Percentiles rank a stretch among this genome's conserved stretches.
Conservation (phyloP, 495 filamentous ascomycete genomes). For the Penicillium mononematosum region DNA sequence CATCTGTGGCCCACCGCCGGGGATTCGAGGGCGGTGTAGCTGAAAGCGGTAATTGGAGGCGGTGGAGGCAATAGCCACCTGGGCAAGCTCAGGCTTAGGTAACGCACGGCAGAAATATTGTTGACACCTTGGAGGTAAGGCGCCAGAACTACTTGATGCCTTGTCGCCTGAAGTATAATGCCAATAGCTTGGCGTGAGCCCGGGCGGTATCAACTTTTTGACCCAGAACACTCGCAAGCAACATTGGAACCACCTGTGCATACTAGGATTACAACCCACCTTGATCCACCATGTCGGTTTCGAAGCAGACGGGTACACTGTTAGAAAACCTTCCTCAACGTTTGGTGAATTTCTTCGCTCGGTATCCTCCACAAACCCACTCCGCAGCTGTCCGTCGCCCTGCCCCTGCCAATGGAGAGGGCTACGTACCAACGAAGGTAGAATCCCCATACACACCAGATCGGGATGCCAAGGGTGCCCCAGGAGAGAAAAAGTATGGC, state of each 20-base stretch:
- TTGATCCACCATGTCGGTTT: constrained; percentile 30
- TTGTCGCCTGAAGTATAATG: not conserved
- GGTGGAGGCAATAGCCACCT: not conserved
- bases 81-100: not conserved
- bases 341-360: constrained; percentile 83
- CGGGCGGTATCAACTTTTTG: constrained; percentile 25
- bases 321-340: constrained; percentile 54
- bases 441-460: constrained; percentile 51
- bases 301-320: constrained; percentile 4
- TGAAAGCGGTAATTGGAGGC: not conserved
- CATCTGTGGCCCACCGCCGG: not conserved
- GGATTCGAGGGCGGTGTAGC: not conserved
- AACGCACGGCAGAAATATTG: not conserved
- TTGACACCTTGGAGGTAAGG: not conserved
- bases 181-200: not conserved
- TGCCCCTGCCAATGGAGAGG: constrained; percentile 31
- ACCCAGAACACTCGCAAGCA: constrained; percentile 3
- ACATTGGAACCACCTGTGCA: not conserved
- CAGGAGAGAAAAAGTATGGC: constrained; percentile 34
- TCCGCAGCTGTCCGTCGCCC: constrained; percentile 43
- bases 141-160: not conserved
- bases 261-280: not conserved
- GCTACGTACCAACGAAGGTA: constrained; percentile 25
- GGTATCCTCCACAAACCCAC: constrained; percentile 69
- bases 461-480: constrained; percentile 44